Evolutionary conservation across 805 yeast species (phyloP).

Genomic region (Candida railenensis): DNA sequence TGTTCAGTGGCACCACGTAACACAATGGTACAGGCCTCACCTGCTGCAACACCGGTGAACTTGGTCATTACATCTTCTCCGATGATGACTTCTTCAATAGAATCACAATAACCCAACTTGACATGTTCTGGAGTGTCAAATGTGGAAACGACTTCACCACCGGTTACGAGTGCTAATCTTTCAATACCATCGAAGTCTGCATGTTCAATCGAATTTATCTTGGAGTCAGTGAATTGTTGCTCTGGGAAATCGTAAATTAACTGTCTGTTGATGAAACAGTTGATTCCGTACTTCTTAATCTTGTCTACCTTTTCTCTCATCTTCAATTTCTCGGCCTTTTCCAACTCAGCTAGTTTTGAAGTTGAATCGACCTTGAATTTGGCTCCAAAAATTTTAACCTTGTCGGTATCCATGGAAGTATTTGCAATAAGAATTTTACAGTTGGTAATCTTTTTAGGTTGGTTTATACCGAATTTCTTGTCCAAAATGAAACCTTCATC

Average conservation of each 20-base stretch:
- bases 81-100: conserved; percentile 86
- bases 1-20: conserved; percentile 60
- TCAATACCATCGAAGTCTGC: conserved; percentile 99
- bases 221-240: conserved; percentile 84
- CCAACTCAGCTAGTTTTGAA: conserved; percentile 88
- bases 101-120: conserved; percentile 82
- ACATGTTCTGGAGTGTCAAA: conserved; percentile 90
- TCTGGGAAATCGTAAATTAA: conserved; percentile 98
- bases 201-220: conserved; percentile 91
- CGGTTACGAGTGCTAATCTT: conserved; percentile 92
- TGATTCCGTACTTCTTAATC: conserved; percentile 82
- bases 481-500: conserved; percentile 95
- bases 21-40: conserved; percentile 95
- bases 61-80: conserved; percentile 91
- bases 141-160: conserved; percentile 97
- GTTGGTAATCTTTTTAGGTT: conserved; percentile 80
- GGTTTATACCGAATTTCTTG: conserved; percentile 91
- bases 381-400: conserved; percentile 96
- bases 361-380: conserved; percentile 96
- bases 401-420: conserved; percentile 95
- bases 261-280: conserved; percentile 93
- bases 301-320: conserved; percentile 89
- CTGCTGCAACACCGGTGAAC: conserved; percentile 93
- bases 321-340: conserved; percentile 89
- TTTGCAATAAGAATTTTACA: conserved; percentile 91